Percentiles rank a stretch among this genome's conserved stretches.
Conservation (phyloP, 768 basidiomycete species). For the Leccinum broughii region DNA sequence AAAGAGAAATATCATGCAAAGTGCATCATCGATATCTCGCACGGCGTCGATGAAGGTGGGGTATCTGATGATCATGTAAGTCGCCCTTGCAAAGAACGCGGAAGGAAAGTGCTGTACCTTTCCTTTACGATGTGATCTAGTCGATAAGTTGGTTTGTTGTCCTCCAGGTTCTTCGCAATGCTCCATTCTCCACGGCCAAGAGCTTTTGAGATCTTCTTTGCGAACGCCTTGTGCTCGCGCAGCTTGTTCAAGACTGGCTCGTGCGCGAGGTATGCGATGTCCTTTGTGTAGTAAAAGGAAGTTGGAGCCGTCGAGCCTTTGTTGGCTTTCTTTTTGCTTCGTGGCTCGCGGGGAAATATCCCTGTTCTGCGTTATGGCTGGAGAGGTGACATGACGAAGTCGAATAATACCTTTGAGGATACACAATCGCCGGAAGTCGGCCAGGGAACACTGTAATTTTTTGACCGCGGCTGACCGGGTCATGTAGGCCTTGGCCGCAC, state of each 20-base stretch:
- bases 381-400: constrained; percentile 5
- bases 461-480: constrained; percentile 91
- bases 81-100: background rate
- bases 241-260: constrained; percentile 93
- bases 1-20: constrained; percentile 94
- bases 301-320: constrained; percentile 97
- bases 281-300: constrained; percentile 97
- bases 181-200: constrained; percentile 95
- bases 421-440: constrained; percentile 94
- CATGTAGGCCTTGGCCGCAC: constrained; percentile 88
- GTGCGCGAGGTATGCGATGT: constrained; percentile 95
- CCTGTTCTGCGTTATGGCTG: constrained; percentile 47
- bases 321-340: constrained; percentile 89
- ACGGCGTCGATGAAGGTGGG: constrained; percentile 95
- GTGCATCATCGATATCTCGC: constrained; percentile 94
- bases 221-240: constrained; percentile 96
- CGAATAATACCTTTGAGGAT: constrained; percentile 82
- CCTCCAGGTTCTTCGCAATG: constrained; percentile 89
- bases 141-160: constrained; percentile 87
- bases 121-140: constrained; percentile 98
- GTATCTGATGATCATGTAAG: constrained; percentile 57
- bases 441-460: constrained; percentile 94
- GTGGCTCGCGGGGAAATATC: constrained; percentile 96
- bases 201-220: constrained; percentile 92
- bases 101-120: constrained; percentile 51